Evolutionary conservation across 2,329 filamentous ascomycete species (phyloP).

Genomic region (Blastomyces parvus): DNA sequence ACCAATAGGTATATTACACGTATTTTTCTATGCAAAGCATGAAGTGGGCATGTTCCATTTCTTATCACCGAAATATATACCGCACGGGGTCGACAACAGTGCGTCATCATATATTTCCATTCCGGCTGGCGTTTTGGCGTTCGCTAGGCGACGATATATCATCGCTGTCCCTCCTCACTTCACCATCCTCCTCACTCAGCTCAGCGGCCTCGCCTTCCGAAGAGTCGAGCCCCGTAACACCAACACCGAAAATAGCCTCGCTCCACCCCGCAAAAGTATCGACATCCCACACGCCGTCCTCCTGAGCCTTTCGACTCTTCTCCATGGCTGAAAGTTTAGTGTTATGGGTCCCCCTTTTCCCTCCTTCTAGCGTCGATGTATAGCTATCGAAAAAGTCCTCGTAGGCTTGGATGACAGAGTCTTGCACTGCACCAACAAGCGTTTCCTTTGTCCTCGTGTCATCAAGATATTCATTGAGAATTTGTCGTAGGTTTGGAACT

Average conservation of each 20-base stretch:
- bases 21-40: neutral
- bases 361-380: slow-evolving; percentile 28
- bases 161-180: neutral
- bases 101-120: slow-evolving; percentile 8
- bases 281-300: slow-evolving; percentile 55
- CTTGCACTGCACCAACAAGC: slow-evolving; percentile 55
- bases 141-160: neutral
- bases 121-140: slow-evolving; percentile 9
- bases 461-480: slow-evolving; percentile 54
- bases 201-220: slow-evolving; percentile 18
- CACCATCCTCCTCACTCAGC: slow-evolving; percentile 21
- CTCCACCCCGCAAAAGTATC: slow-evolving; percentile 57
- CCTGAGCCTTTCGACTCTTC: slow-evolving; percentile 51
- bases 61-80: neutral
- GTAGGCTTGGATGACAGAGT: slow-evolving; percentile 53
- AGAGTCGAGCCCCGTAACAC: slow-evolving; percentile 30
- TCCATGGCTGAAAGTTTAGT: slow-evolving; percentile 23
- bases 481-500: slow-evolving; percentile 45
- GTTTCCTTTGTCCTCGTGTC: slow-evolving; percentile 57
- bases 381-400: slow-evolving; percentile 54
- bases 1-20: neutral
- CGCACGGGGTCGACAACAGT: neutral
- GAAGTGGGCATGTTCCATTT: neutral
- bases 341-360: slow-evolving; percentile 25
- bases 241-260: slow-evolving; percentile 49